Evolutionary conservation across 257 asterid species (phyloP).

Genomic region (Solanum stenotomum): DNA sequence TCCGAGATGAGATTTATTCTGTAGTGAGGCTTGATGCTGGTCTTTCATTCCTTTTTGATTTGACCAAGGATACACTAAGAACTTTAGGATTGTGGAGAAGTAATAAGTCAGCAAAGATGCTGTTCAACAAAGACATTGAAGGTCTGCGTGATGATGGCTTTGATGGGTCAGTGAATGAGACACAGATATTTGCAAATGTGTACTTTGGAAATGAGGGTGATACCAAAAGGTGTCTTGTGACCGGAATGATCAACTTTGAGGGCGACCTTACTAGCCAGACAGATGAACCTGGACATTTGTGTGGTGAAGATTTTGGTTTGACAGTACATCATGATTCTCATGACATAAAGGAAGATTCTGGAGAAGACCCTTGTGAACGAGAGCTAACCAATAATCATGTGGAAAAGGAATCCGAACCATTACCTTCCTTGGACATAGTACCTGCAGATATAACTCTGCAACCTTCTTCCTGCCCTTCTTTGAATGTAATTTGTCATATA

Average conservation of each 20-base stretch:
- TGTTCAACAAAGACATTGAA: slow-evolving; percentile 48
- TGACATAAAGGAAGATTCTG: slow-evolving; percentile 6
- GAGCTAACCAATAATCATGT: slow-evolving; percentile 25
- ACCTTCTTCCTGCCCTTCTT: slow-evolving; percentile 20
- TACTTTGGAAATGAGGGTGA: slow-evolving; percentile 40
- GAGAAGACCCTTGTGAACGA: slow-evolving; percentile 22
- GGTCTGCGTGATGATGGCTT: slow-evolving; percentile 52
- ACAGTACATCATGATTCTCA: not conserved
- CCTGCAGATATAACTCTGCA: slow-evolving; percentile 27
- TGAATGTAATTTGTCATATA: slow-evolving; percentile 31
- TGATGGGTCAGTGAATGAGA: slow-evolving; percentile 59
- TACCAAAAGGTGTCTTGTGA: slow-evolving; percentile 27
- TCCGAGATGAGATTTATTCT: not conserved
- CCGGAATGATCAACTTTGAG: slow-evolving; percentile 29
- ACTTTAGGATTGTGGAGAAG: not conserved
- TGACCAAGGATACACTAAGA: not conserved
- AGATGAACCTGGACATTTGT: not conserved
- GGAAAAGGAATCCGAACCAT: slow-evolving; percentile 20
- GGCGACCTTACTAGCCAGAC: not conserved
- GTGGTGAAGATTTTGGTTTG: not conserved
- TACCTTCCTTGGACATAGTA: slow-evolving; percentile 34
- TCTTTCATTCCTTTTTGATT: not conserved
- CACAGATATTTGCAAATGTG: slow-evolving; percentile 47
- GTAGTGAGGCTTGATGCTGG: not conserved
- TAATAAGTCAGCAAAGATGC: slow-evolving; percentile 21